Evolutionary conservation across 768 basidiomycete genomes (phyloP), one percentile per base, ranked within the genome.

Genomic region (Lentinula raphanica): DNA sequence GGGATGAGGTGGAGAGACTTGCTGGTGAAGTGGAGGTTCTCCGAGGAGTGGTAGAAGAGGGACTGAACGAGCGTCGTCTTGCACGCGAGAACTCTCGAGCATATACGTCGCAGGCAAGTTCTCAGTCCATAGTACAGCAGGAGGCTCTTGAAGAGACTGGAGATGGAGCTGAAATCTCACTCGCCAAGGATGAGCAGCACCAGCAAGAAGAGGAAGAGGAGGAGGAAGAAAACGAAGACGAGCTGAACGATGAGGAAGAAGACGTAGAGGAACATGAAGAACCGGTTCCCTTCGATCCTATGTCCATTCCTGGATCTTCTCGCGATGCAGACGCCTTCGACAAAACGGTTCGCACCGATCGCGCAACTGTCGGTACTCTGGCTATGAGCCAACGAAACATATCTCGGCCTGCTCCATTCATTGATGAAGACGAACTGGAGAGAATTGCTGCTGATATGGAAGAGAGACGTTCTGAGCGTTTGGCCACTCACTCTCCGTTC

Each of bases 21-120:
- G 86, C 83, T 0, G 85, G 86, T 3, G 94, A 98, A 71, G 90
- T 98, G 2, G 88, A 90, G 59, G 87, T 92, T 2, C 76, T 97
- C n/a, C 76, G 89, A 11, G 88, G 85, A 1, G 88, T 94, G 0
- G 91, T 98, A 1, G 90, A 95, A 69, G 88, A 91, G 58, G 92
- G 92, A 3, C 75, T 97, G 54, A 82, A 86, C 60, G 91, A 92
- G 61, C 71, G 93, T 27, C 73, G 87, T 38, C 71, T 76, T 38
- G 76, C 75, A 3, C 72, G 86, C 59, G 85, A 88, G 54, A 63
- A 68, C 23, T 54, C 57, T 25, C 56, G 40, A n/a, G 58, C 7
- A 7, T 25, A 35, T 50, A 49, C 38, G 49, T 23, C 5, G 49
- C 4, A 31, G 66, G 32, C 13, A 7, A 35, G 32, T 35, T 35